A percentile compares a stretch with the other conserved stretches of the same genome.
Evolutionary conservation across 768 basidiomycete species (phyloP).

Genomic region (button mushroom (Agaricus bisporus)): DNA sequence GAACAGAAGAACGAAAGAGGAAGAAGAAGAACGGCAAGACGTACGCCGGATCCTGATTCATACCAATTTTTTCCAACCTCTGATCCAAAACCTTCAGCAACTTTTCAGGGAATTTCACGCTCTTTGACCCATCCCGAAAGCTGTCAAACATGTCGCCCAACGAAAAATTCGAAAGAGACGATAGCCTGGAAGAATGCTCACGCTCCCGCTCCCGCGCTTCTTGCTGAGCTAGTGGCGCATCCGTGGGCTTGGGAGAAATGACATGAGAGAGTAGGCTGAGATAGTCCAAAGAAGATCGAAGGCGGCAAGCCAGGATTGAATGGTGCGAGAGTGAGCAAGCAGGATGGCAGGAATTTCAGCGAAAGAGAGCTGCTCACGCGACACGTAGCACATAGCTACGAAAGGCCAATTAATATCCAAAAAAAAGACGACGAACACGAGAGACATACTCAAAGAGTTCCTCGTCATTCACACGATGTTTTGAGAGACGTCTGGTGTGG

Average conservation of each 20-base stretch:
- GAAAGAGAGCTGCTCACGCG: conserved; percentile 50
- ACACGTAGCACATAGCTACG: conserved; percentile 75
- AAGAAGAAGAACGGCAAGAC: conserved; percentile 24
- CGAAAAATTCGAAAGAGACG: conserved; percentile 60
- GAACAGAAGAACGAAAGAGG: not conserved
- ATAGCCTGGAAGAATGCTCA: conserved; percentile 64
- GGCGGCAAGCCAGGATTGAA: not conserved
- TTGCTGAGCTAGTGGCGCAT: conserved; percentile 23
- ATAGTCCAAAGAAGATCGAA: conserved; percentile 1
- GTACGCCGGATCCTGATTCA: conserved; percentile 87
- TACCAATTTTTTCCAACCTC: conserved; percentile 86
- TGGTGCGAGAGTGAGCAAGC: conserved; percentile 10
- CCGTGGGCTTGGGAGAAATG: conserved; percentile 51
- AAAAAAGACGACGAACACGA: conserved; percentile 10
- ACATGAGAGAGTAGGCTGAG: conserved; percentile 68
- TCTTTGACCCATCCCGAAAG: conserved; percentile 68
- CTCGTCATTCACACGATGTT: conserved; percentile 76
- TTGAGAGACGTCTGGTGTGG: conserved; percentile 68
- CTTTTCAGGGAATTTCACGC: conserved; percentile 92
- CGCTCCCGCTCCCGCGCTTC: conserved; percentile 41
- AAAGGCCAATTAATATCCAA: conserved; percentile 2
- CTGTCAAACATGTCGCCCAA: conserved; percentile 66
- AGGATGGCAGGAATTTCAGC: conserved; percentile 8
- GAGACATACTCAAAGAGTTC: conserved; percentile 72
- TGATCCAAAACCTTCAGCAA: conserved; percentile 86